A percentile compares a stretch with the other conserved stretches of the same genome.
These are phyloP conservation scores for Nevesoporus exiguus DNA, from an alignment of 768 basidiomycete species.

Conservation along the genomic window DNA sequence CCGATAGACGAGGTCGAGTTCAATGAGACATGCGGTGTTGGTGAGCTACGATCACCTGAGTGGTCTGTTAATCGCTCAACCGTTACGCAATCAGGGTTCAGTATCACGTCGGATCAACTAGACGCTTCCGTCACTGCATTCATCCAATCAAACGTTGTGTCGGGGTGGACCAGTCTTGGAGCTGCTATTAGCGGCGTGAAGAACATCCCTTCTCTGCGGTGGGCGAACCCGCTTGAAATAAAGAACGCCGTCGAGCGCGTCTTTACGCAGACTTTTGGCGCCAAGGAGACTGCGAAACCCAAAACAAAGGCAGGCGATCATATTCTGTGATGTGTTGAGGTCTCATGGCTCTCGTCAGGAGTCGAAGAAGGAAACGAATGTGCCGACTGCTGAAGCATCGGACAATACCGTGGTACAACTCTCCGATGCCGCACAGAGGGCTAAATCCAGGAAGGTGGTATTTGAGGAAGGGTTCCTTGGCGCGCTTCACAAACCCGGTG, in stretches of 20 bases:
- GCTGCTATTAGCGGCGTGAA: constrained; percentile 63
- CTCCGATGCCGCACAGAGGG: constrained; percentile 35
- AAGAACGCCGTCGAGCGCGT: constrained; percentile 76
- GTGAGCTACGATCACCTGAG: constrained; percentile 45
- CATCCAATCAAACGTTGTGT: constrained; percentile 48
- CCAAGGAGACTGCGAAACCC: constrained; percentile 61
- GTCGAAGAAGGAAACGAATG: constrained; percentile 43
- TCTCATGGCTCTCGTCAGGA: constrained; percentile 34
- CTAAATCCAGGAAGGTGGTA: constrained; percentile 53
- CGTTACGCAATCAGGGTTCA: constrained; percentile 60
- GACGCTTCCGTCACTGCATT: constrained; percentile 52
- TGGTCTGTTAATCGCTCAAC: neutral
- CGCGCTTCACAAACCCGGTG: constrained; percentile 88
- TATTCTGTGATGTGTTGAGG: neutral
- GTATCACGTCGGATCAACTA: constrained; percentile 66
- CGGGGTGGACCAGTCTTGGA: constrained; percentile 78
- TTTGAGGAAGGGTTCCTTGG: constrained; percentile 96
- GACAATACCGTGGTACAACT: constrained; percentile 28
- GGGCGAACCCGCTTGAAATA: constrained; percentile 81
- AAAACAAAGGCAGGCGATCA: constrained; percentile 57
- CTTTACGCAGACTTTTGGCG: constrained; percentile 67
- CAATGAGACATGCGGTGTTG: constrained; percentile 80
- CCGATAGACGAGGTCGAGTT: constrained; percentile 72
- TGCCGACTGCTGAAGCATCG: constrained; percentile 5
- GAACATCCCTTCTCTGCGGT: constrained; percentile 59